Base-by-base conservation (phyloP, 306 rosid genomes). In the Psophocarpus tetragonolobus region DNA sequence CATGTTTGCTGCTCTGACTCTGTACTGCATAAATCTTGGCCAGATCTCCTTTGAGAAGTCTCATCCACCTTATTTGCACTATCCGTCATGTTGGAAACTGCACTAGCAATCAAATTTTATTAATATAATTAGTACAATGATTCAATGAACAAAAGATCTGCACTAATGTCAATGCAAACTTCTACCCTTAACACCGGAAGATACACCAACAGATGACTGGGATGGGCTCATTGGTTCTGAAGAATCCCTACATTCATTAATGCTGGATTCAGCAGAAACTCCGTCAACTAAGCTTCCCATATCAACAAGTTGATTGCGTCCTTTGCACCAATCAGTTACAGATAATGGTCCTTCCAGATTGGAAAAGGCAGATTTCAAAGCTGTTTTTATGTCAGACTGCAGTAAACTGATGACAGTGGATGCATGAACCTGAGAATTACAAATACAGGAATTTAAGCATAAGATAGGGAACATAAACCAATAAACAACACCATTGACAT, bases 251-350 rank as follows among this genome's bases (percentile, higher is more conserved):
- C 92, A 87, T 78, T 95, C 98, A 82, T 85, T 90, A 61, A 91
- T 85, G 80, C 92, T 79, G 35, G 95, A 88, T 77, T 95, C 98
- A 45, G 95, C 91, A 88, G 95, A 92, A 76, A 87, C 88, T 78
- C 93, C 96, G 73, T 92, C 97, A 80, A 84, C 86, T 14, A 79
- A 10, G 38, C 86, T 85, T 83, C 93, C 92, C 38, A 83, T 53
- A 71, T 91, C 98, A 81, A 86, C 87, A 53, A 80, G 86, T 75
- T 87, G 97, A 79, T 84, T 90, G 81, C 93, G 93, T 51, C 98
- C 98, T 87, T 85, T 91, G 92, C 97, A 95, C 98, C 98, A 95
- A 77, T 92, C 98, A 68, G 89, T 88, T 75, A 91, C 88, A 77
- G 93, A 84, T 77, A 95, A 78, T 21, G 98, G 98, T 74, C 98